Conservation (phyloP, 441 rosid genomes). For the Macaranga tanarius region DNA sequence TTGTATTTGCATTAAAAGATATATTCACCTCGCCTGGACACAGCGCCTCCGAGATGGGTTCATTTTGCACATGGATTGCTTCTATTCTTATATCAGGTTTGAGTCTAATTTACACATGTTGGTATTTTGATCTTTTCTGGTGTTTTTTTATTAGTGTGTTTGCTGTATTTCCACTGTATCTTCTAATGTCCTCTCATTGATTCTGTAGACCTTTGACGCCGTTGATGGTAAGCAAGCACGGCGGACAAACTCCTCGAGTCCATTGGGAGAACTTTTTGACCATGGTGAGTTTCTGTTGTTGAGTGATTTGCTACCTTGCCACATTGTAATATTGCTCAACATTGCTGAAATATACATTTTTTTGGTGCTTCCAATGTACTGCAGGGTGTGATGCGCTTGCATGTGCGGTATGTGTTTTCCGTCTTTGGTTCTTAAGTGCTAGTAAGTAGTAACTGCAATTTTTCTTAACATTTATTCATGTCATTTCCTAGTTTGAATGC, state of each 20-base stretch:
- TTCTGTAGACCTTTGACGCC: slow-evolving; percentile 86
- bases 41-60: slow-evolving; percentile 97
- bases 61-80: slow-evolving; percentile 92
- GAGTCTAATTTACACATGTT: slow-evolving; percentile 18
- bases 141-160: background rate
- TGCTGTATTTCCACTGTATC: slow-evolving; percentile 6
- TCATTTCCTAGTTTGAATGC: slow-evolving; percentile 63
- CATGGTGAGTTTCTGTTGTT: slow-evolving; percentile 57
- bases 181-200: slow-evolving; percentile 7
- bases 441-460: slow-evolving; percentile 7
- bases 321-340: slow-evolving; percentile 11
- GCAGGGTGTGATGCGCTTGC: slow-evolving; percentile 99
- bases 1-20: slow-evolving; percentile 43
- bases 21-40: slow-evolving; percentile 88
- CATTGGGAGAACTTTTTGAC: slow-evolving; percentile 96
- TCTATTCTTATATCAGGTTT: slow-evolving; percentile 93
- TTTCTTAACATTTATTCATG: slow-evolving; percentile 16
- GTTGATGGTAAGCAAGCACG: slow-evolving; percentile 99
- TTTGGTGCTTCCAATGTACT: slow-evolving; percentile 23
- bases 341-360: slow-evolving; percentile 26
- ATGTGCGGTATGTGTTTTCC: slow-evolving; percentile 74
- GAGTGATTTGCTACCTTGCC: slow-evolving; percentile 10
- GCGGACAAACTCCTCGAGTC: slow-evolving; percentile 87
- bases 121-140: background rate
- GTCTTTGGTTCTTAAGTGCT: slow-evolving; percentile 14